These are phyloP conservation scores for Hirsutella minnesotensis DNA, from an alignment of 2,329 filamentous ascomycete species.

Conservation along the genomic window DNA sequence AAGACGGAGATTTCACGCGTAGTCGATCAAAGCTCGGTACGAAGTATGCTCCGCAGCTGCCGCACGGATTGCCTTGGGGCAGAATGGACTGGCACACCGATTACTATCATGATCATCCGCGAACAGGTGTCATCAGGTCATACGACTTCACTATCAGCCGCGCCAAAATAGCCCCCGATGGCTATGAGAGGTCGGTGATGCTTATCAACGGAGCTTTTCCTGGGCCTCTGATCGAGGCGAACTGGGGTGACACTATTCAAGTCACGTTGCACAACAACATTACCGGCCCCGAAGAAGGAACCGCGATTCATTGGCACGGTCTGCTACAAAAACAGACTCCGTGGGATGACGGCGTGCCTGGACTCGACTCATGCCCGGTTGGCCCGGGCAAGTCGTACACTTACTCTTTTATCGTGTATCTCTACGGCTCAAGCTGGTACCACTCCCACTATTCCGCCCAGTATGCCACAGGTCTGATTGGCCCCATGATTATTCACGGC, in stretches of 20 bases:
- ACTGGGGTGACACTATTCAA: conserved; percentile 51
- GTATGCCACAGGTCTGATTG: conserved; percentile 47
- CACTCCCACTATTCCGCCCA: conserved; percentile 50
- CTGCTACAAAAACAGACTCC: conserved; percentile 35
- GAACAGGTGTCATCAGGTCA: conserved; percentile 41
- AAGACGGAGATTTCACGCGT: too few relatives aligned
- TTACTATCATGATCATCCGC: conserved; percentile 35
- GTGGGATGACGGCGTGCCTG: conserved; percentile 41
- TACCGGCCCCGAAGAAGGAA: conserved; percentile 32
- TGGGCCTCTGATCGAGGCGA: conserved; percentile 52
- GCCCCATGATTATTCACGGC: conserved; percentile 50
- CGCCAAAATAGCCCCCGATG: conserved; percentile 40
- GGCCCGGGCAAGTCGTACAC: conserved; percentile 44
- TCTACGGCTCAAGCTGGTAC: conserved; percentile 47
- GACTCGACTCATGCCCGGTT: conserved; percentile 53
- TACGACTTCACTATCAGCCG: conserved; percentile 43
- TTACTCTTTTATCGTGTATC: conserved; percentile 38
- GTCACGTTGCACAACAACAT: conserved; percentile 63
- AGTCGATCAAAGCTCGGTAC: too few relatives aligned
- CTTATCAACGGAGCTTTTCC: conserved; percentile 55
- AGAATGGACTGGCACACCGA: conserved; percentile 23
- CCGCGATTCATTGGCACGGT: conserved; percentile 42
- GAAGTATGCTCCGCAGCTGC: too few relatives aligned
- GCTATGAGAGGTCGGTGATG: conserved; percentile 39
- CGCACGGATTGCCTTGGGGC: too few relatives aligned